Percentiles rank a stretch among this genome's conserved stretches.
phyloP scores from a whole-genome alignment of 352 stramenopile genomes.

The Halophytophthora polymorphica region DNA sequence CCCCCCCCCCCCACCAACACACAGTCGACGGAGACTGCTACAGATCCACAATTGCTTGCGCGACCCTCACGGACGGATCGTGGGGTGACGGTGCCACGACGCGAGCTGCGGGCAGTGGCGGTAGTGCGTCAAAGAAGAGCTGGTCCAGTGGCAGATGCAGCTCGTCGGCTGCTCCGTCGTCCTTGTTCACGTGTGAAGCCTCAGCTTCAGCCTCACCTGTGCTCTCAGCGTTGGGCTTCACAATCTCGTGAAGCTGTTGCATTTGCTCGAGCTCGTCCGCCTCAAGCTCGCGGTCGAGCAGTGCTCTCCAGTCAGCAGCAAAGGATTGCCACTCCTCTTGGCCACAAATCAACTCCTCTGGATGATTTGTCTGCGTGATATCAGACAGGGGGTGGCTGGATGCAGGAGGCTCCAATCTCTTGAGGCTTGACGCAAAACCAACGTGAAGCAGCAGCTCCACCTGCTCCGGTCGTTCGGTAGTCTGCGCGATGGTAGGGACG shows the following conservation, averaged over 20 bases:
- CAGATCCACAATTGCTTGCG: conserved; percentile 23
- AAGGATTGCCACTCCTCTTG: conserved; percentile 55
- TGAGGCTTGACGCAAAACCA: conserved; percentile 60
- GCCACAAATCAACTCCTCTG: conserved; percentile 52
- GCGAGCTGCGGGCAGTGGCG: conserved; percentile 22
- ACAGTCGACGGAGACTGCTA: conserved; percentile 1
- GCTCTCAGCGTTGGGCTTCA: no score
- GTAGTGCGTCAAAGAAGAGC: conserved; percentile 32
- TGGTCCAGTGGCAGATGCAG: conserved; percentile 17
- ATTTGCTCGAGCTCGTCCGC: conserved; percentile 57
- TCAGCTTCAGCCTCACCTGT: no score
- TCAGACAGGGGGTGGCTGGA: conserved; percentile 13
- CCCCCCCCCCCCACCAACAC: no score
- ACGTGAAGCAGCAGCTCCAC: conserved; percentile 68
- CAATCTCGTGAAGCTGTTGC: conserved; percentile 16
- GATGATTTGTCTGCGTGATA: conserved; percentile 17
- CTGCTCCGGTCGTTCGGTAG: conserved; percentile 35
- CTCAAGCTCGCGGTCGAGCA: conserved; percentile 50
- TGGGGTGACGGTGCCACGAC: conserved; percentile 23
- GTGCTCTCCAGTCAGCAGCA: conserved; percentile 49
- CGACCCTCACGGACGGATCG: conserved; percentile 17
- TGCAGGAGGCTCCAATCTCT: conserved; percentile 13
- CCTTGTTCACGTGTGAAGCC: conserved; percentile 4
- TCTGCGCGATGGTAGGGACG: conserved; percentile 50
- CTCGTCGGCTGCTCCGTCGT: background rate